Base-by-base conservation (phyloP, 192 early-diverging fungal species). In the Pilaira anomala region DNA sequence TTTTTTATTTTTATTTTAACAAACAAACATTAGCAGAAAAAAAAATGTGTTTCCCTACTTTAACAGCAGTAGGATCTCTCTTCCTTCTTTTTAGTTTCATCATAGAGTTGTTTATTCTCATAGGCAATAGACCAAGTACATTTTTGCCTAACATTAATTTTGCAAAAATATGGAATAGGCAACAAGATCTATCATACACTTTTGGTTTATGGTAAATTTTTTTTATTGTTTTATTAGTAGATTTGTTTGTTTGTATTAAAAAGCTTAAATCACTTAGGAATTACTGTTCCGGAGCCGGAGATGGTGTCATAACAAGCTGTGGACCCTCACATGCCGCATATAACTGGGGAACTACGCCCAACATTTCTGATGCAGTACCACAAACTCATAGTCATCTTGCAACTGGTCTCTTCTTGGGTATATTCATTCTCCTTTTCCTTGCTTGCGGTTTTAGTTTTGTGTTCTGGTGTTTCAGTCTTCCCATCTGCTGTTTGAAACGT, bases 301-400 rank as follows among this genome's bases (percentile, higher is more conserved):
- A 42, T 40, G 60, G 60, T 13, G 26, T 14, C 16, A 39, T 69
- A 8, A 21, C 36, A 9, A 16, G 24, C 12, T 69, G 67, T 45
- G 19, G 40, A 19, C 18, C 44, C 16, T 2, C 53, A 8, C 1
- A 7, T 9, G 51, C 67, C 1, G 67, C 52, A 9, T 69, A 57
- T 42, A 69, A 69, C 21, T 69, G 67, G 67, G 49, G 25, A 28
- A 54, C 62, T 16, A 56, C 67, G 33, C 67, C 67, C 12, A 51
- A 13, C n/a, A 61, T 69, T 21, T 53, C 49, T 28, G 3, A 45
- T 33, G 52, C 33, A 9, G n/a, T 62, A 8, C 42, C 45, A 0
- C 8, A 18, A 5, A 22, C 58, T 9, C 21, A 18, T 16, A 62
- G 60, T 18, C 14, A 1, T 2, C 2, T 28, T 0, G 21, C 16